phyloP scores from a whole-genome alignment of 1,139 yeast genomes.

The Lodderomyces metapsilosis region DNA sequence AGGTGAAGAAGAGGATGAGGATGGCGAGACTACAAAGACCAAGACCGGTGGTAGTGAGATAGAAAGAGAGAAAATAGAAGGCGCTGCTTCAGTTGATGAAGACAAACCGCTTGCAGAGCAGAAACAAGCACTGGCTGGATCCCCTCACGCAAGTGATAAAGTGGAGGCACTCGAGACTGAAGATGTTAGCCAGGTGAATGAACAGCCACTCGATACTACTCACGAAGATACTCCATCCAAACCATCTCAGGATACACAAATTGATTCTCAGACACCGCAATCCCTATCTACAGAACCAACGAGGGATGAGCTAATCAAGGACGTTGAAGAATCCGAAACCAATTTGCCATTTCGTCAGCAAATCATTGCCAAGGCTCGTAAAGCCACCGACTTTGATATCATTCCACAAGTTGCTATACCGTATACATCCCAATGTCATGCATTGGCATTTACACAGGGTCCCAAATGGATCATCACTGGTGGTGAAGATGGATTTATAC shows the following conservation, averaged over 20 bases:
- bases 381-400: constrained; percentile 54
- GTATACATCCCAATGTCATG: constrained; percentile 66
- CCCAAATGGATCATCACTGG: constrained; percentile 91
- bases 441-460: constrained; percentile 77
- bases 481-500: constrained; percentile 92
- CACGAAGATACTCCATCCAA: constrained; percentile 6
- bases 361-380: constrained; percentile 40
- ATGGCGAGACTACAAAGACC: constrained; percentile 19
- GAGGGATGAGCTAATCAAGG: constrained; percentile 1
- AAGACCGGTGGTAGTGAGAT: constrained; percentile 18
- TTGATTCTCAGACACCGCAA: constrained; percentile 1
- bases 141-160: constrained; percentile 19
- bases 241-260: constrained; percentile 5
- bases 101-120: constrained; percentile 22
- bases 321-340: constrained; percentile 12
- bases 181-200: constrained; percentile 16
- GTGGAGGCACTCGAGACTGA: constrained; percentile 15
- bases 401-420: constrained; percentile 74
- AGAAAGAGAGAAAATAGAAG: constrained; percentile 20
- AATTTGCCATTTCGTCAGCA: constrained; percentile 31
- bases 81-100: constrained; percentile 10
- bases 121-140: constrained; percentile 8
- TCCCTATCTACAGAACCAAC: constrained; percentile 1
- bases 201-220: neutral
- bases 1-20: constrained; percentile 20